These are phyloP conservation scores for Huntiella abstrusa DNA, from an alignment of 2,329 filamentous ascomycete species.

Conservation along the genomic window DNA sequence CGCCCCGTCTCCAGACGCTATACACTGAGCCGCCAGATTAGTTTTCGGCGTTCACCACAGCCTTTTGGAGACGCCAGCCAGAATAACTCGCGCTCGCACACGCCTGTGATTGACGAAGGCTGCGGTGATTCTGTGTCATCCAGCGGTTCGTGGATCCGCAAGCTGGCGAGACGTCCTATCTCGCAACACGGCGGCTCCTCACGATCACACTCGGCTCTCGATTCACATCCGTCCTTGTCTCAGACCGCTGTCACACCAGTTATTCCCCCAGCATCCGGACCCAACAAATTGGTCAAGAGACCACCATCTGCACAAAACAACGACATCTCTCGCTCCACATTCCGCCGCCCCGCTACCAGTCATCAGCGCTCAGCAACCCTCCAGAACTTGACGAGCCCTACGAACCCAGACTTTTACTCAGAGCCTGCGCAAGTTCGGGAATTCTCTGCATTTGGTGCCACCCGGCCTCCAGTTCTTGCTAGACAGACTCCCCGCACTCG, in stretches of 20 bases:
- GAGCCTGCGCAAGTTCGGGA: conserved; percentile 2
- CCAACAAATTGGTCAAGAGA: conserved; percentile 65
- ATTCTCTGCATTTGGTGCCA: not conserved
- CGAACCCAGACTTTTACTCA: conserved; percentile 1
- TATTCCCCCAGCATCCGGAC: conserved; percentile 19
- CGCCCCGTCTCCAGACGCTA: conserved; percentile 15
- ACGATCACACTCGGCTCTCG: conserved; percentile 44
- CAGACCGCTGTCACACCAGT: conserved; percentile 11
- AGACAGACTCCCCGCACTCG: not conserved
- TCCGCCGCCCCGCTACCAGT: conserved; percentile 59
- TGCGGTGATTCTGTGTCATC: conserved; percentile 40
- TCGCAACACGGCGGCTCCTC: conserved; percentile 42
- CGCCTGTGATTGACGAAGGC: conserved; percentile 21
- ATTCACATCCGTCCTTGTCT: conserved; percentile 15
- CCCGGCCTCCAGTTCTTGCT: not conserved
- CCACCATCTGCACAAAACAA: conserved; percentile 34
- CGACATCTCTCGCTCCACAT: conserved; percentile 32
- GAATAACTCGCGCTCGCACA: conserved; percentile 8
- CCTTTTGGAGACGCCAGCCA: conserved; percentile 15
- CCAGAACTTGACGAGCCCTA: conserved; percentile 19
- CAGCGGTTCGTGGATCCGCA: conserved; percentile 49
- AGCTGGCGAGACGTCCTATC: conserved; percentile 45
- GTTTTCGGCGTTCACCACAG: conserved; percentile 7
- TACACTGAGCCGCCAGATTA: conserved; percentile 9
- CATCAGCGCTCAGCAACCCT: conserved; percentile 58